These are phyloP conservation scores for Scheffersomyces illinoinensis DNA, from an alignment of 1,139 yeast genomes.

Conservation along the genomic window DNA sequence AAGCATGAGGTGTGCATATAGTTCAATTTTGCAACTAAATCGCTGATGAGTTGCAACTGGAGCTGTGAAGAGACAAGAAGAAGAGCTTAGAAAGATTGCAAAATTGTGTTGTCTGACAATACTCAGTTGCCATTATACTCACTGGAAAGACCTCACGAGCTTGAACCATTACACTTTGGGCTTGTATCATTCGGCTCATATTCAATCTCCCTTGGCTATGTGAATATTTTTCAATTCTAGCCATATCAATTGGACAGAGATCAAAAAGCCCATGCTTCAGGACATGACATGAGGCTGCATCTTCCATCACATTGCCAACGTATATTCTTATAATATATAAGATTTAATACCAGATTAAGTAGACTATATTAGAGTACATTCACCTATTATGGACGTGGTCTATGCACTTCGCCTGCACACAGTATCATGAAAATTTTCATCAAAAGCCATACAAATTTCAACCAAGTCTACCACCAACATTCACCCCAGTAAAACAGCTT, in stretches of 20 bases:
- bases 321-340: too few species aligned
- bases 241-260: background rate
- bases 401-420: background rate
- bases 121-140: background rate
- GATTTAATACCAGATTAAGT: too few species aligned
- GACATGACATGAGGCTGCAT: too few species aligned
- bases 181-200: background rate
- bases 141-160: background rate
- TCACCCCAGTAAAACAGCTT: background rate
- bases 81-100: too few species aligned
- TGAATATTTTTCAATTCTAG: background rate
- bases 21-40: background rate
- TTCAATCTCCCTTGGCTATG: background rate
- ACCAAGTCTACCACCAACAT: background rate
- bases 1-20: background rate
- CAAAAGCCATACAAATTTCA: conserved; percentile 4
- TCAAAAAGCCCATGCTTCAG: background rate
- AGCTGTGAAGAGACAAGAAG: background rate
- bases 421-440: background rate
- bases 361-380: too few species aligned
- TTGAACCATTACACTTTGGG: background rate
- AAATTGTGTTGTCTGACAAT: too few species aligned
- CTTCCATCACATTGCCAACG: too few species aligned
- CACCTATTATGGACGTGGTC: background rate
- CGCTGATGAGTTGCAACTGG: background rate